phyloP scores from a whole-genome alignment of 805 yeast genomes.

The Candida michaelii region DNA sequence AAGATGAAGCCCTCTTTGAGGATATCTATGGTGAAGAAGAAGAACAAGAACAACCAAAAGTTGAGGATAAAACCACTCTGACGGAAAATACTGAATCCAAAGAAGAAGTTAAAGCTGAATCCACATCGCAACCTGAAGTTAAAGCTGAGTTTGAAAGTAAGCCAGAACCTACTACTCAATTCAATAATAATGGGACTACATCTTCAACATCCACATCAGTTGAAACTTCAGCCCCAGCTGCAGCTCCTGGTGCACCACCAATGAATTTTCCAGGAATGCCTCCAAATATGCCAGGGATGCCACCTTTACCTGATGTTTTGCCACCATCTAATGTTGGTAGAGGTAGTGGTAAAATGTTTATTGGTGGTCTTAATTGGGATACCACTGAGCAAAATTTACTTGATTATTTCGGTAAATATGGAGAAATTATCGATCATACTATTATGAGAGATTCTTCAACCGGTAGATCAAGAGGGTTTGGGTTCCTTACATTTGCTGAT shows the following conservation, averaged over 20 bases:
- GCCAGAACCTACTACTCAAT: slow-evolving; percentile 3
- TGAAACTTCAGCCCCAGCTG: slow-evolving; percentile 7
- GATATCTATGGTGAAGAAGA: slow-evolving; percentile 60
- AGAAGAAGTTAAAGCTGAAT: background rate
- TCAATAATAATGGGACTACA: slow-evolving; percentile 2
- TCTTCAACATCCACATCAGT: slow-evolving; percentile 2
- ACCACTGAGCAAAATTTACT: slow-evolving; percentile 86
- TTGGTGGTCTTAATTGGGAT: slow-evolving; percentile 98
- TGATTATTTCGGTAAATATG: slow-evolving; percentile 82
- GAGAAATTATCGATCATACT: slow-evolving; percentile 82
- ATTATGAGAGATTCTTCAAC: slow-evolving; percentile 89
- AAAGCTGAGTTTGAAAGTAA: slow-evolving; percentile 1
- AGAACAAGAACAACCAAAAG: slow-evolving; percentile 10
- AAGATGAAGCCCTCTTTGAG: slow-evolving; percentile 92
- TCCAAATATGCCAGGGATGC: slow-evolving; percentile 16
- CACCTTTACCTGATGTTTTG: slow-evolving; percentile 16
- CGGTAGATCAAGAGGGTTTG: slow-evolving; percentile 93
- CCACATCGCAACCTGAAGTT: slow-evolving; percentile 6
- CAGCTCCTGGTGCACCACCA: slow-evolving; percentile 8
- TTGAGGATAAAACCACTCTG: slow-evolving; percentile 11
- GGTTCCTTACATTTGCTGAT: slow-evolving; percentile 82
- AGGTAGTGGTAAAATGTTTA: slow-evolving; percentile 88
- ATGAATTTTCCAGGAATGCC: slow-evolving; percentile 15
- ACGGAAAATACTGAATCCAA: slow-evolving; percentile 5
- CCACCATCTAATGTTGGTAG: slow-evolving; percentile 35